Base-by-base conservation (phyloP, 345 rosid genomes). In the Sonneratia alba region DNA sequence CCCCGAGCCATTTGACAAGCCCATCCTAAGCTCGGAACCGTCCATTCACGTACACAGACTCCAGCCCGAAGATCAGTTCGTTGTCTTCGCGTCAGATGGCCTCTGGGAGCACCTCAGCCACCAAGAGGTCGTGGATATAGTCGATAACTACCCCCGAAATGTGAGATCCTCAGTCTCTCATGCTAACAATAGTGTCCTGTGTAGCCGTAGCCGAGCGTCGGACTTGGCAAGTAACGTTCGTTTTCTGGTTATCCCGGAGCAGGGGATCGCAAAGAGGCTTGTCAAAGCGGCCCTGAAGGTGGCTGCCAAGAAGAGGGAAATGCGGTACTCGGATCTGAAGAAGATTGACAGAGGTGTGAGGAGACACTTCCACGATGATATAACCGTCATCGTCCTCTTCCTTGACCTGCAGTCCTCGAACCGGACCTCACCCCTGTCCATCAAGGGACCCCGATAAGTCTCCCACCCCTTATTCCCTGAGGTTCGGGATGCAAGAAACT, bases 41-140 rank as follows among this genome's bases (percentile, higher is more conserved):
- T 82, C 91, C 6, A 74, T 88, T 37, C 77, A 75, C 27, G 83
- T 83, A 32, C 91, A 84, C 45, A 70, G 76, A 77, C 83, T 91
- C 68, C 76, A 68, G 36, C 84, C 85, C 11, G 85, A 86, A 71
- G 98, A 93, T 66, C 89, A 79, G 75, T 89, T 88, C 68, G 77
- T 93, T 67, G 85, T 93, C 12, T 87, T 91, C 72, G 98, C 91
- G 75, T 93, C 97, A 8, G 96, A 91, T 76, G 98, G 98, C 55
- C 83, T 93, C 2, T 91, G 97, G 97, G 98, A 93, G 82, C 94
- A 89, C 69, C 83, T 89, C 69, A 87, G 84, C 81, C 88, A 81
- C 36, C 85, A 88, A 78, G 87, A 87, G 47, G 97, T 89, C 22
- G 88, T 89, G 0, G 80, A 86, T 64, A 88, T 88, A 51, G 90